Evolutionary conservation across 1,139 yeast species (phyloP), one percentile per base, ranked within the genome.

Genomic region (Taphrina sp.): DNA sequence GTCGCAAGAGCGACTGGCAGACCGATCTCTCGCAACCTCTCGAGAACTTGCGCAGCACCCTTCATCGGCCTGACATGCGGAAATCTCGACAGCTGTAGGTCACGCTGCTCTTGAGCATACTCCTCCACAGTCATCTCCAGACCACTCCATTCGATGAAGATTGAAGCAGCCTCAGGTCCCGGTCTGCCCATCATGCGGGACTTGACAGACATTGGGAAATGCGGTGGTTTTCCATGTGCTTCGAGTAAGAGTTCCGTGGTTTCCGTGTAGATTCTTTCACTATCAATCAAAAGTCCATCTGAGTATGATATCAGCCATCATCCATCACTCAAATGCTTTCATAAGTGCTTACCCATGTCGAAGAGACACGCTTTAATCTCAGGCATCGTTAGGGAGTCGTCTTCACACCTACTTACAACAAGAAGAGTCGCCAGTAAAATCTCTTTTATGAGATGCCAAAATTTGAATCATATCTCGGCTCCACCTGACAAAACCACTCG

Each of bases 1-100:
- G 97, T 90, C n/a, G 96, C 96, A 56, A 92, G 76, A 0, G 95
- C 96, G 61, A 89, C 78, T 1, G 97, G 97, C 26, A 90, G 69
- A 1, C 74, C 68, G 5, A 73, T 71, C 19, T 64, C 61, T 64
- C 74, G 68, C 59, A 90, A 73, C 61, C 78, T 71, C 47, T 74
- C 63, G 41, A 92, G 67, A 54, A 92, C 71, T 61, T 84, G 89
- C 49, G 75, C 66, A 0, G 95, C 96, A 4, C 98, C 98, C 0
- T 96, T 96, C 64, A 92, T 70, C 66, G 85, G 84, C 43, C 72
- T 64, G 39, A 87, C 75, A 12, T 72, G 73, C 14, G 75, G 75
- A 95, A 96, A 92, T 62, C 73, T 73, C 38, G 64, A 62, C 42
- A 64, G 64, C 69, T 88, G 96, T 42, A 76, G 74, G 26, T 72